Base-by-base conservation (phyloP, 2,329 filamentous ascomycete genomes). In the Aaosphaeria arxii region DNA sequence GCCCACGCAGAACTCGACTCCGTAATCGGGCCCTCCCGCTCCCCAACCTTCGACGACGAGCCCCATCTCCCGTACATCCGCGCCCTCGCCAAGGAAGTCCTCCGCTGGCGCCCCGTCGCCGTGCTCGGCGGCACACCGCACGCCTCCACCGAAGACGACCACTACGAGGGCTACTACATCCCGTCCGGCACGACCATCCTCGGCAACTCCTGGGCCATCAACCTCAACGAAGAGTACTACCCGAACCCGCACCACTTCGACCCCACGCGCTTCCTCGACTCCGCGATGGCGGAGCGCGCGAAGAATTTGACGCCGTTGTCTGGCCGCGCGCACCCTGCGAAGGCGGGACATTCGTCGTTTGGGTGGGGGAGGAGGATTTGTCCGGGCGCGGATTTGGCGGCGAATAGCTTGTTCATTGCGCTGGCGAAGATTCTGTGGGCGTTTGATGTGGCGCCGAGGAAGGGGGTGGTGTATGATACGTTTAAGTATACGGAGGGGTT, bases 101-200 rank as follows among this genome's bases (percentile, higher is more conserved):
- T 69, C 2, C 65, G 66, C 43, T 69, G 66, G 66, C 60, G 66
- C 3, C 66, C 66, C 11, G 68, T 72, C 30, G 71, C 72, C 2
- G 74, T 77, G 0, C 58, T 76, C 0, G 66, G 66, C 11, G 76
- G 73, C 0, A 71, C 74, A 1, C 77, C 77, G 0, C 77, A 81
- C 47, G 75, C 76, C 1, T 69, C 71, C 0, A 75, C 72, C 1
- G 68, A 73, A 30, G 76, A 80, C 40, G 77, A 81, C 47, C 59
- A 64, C 9, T 80, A 77, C 55, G 69, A 72, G 40, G 76, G 75
- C 11, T 78, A 75, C 53, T 62, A 70, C 11, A 77, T 81, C 28
- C 77, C 78, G 3, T 67, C 71, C 3, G 76, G 73, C 0, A 77
- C 78, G 0, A 73, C 70, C 0, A 62, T 82, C 0, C 49, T 76